phyloP scores from a whole-genome alignment of 2,329 filamentous ascomycete species.

The Aspergillus candidus region DNA sequence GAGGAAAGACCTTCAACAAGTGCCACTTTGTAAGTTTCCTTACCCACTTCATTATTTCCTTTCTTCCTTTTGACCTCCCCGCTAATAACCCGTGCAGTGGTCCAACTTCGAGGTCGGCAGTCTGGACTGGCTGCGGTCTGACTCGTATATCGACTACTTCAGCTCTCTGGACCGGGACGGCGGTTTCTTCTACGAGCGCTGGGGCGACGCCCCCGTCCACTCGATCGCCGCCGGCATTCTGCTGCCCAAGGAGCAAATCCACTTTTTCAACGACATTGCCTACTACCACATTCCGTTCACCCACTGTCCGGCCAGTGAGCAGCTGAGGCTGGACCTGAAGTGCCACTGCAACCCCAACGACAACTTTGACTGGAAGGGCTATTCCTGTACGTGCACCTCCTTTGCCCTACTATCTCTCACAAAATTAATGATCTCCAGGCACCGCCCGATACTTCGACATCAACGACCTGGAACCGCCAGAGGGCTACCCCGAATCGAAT shows the following conservation, averaged over 20 bases:
- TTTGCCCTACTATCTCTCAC: background rate
- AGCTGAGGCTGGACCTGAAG: slow-evolving; percentile 74
- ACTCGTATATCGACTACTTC: slow-evolving; percentile 88
- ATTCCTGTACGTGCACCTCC: slow-evolving; percentile 74
- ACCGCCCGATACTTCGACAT: slow-evolving; percentile 81
- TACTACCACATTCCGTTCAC: slow-evolving; percentile 98
- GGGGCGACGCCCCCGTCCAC: slow-evolving; percentile 96
- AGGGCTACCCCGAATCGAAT: slow-evolving; percentile 71
- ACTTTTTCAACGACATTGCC: slow-evolving; percentile 98
- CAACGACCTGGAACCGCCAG: slow-evolving; percentile 73
- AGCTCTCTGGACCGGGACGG: slow-evolving; percentile 80
- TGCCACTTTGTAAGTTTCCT: slow-evolving; percentile 81
- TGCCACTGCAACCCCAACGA: slow-evolving; percentile 94
- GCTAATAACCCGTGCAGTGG: slow-evolving; percentile 57
- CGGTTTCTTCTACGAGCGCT: slow-evolving; percentile 98
- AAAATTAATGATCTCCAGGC: slow-evolving; percentile 46
- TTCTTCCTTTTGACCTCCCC: background rate
- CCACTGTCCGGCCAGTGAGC: slow-evolving; percentile 88
- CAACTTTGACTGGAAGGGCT: slow-evolving; percentile 99
- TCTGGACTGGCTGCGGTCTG: slow-evolving; percentile 84
- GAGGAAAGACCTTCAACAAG: slow-evolving; percentile 87
- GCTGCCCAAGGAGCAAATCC: slow-evolving; percentile 86
- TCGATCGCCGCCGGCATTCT: slow-evolving; percentile 89
- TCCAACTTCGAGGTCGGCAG: slow-evolving; percentile 98
- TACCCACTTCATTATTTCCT: too few species aligned